Conservation (phyloP, 192 early-diverging fungal genomes). For the Diversispora epigaea region DNA sequence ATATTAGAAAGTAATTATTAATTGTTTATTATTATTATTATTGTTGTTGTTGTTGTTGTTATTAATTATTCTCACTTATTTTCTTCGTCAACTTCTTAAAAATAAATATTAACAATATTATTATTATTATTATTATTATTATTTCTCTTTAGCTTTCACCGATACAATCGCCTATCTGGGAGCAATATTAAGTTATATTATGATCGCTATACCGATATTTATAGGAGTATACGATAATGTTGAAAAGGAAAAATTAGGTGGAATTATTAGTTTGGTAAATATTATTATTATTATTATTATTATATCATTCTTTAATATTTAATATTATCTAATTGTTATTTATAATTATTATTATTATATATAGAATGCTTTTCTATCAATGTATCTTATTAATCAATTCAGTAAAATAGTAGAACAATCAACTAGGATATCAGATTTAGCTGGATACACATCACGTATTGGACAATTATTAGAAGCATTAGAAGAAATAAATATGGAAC, state of each 20-base stretch:
- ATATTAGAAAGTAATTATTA: slow-evolving; percentile 47
- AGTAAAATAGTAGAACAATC: slow-evolving; percentile 68
- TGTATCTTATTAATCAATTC: slow-evolving; percentile 84
- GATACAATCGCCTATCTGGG: slow-evolving; percentile 74
- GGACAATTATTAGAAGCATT: slow-evolving; percentile 75
- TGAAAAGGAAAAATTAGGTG: slow-evolving; percentile 66
- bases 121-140: background rate
- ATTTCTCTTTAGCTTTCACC: slow-evolving; percentile 47
- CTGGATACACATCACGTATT: slow-evolving; percentile 82
- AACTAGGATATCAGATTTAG: slow-evolving; percentile 68
- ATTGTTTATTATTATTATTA: background rate
- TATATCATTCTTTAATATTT: background rate
- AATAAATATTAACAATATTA: background rate
- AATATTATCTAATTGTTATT: background rate
- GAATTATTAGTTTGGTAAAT: slow-evolving; percentile 67
- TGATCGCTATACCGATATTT: slow-evolving; percentile 83
- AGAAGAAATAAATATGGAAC: slow-evolving; percentile 50
- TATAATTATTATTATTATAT: slow-evolving; percentile 18
- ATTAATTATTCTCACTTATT: background rate
- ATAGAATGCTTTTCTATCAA: slow-evolving; percentile 74
- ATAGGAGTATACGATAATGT: slow-evolving; percentile 72
- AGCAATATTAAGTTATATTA: slow-evolving; percentile 75
- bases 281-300: background rate
- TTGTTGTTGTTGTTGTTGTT: background rate
- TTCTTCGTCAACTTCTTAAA: background rate